Evolutionary conservation across 768 basidiomycete species (phyloP), one percentile per base, ranked within the genome.

Genomic region (Pulveroboletus ravenelii): DNA sequence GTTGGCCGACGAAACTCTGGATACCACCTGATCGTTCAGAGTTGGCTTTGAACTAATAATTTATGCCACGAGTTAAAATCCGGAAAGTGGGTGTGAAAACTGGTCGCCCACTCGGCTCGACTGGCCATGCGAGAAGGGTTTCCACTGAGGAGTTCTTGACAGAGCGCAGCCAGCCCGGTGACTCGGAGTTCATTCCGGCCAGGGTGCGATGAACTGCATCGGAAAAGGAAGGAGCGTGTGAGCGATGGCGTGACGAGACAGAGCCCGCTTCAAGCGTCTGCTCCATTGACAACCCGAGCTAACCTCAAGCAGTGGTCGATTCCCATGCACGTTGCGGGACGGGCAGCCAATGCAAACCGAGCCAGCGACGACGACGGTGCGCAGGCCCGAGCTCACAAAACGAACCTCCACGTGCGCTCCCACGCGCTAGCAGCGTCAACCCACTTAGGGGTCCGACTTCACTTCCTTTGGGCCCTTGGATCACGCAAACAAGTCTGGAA

Each of bases 401-500:
- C 27, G 39, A 48, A 45, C 50, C 48, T 13, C 51, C 52, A 44
- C 52, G 50, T 51, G 55, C 41, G 50, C 62, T 58, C 63, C 61
- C 62, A 66, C 62, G 63, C 63, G 55, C 50, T 47, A 55, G 51
- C 52, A 40, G 58, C 58, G 56, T 47, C 56, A 53, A 56, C 59
- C 64, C 59, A 66, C 64, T 63, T 20, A 64, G 58, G 64, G 64
- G 64, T 61, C 64, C 63, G 62, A 63, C 48, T 30, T 51, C 51
- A 50, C 50, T 54, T 54, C 52, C 55, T 52, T 27, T 48, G 20
- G 45, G 45, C 48, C 54, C 48, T 66, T 51, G 42, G 58, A 54
- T 64, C 61, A 66, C 59, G 61, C 64, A 50, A 61, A 53, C 39
- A 54, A 61, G 64, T 56, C 56, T 63, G 62, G 62, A 61, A 64